Evolutionary conservation across 2,329 filamentous ascomycete species (phyloP).

Genomic region (Aspergillus quadrilineatus): DNA sequence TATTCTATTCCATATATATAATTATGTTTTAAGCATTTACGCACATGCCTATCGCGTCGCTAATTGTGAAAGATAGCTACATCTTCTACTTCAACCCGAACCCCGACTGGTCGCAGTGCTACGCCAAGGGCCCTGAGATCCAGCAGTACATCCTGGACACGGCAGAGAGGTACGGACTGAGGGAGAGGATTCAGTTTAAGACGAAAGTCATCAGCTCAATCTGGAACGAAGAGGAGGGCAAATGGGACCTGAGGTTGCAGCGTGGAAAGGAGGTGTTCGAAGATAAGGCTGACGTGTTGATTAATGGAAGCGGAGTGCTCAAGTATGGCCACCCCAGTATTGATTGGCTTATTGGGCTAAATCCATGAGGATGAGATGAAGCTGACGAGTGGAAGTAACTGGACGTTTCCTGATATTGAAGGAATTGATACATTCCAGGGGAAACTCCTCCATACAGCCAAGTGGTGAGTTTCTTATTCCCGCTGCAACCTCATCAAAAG

Average conservation of each 20-base stretch:
- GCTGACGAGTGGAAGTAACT: slow-evolving; percentile 17
- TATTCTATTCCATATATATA: too few relatives aligned
- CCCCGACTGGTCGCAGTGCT: slow-evolving; percentile 45
- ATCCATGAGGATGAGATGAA: background rate
- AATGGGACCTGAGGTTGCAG: slow-evolving; percentile 21
- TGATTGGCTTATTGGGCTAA: background rate
- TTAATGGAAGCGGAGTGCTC: slow-evolving; percentile 30
- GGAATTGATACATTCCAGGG: slow-evolving; percentile 34
- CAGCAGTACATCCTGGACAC: slow-evolving; percentile 42
- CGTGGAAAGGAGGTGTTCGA: slow-evolving; percentile 16
- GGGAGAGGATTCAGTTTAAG: slow-evolving; percentile 30
- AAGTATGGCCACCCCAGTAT: slow-evolving; percentile 14
- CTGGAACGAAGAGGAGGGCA: slow-evolving; percentile 34
- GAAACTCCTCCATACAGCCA: slow-evolving; percentile 37
- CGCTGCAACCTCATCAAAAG: too few relatives aligned
- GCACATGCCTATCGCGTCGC: too few relatives aligned
- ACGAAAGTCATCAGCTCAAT: slow-evolving; percentile 33
- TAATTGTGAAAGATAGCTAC: background rate
- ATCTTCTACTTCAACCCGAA: slow-evolving; percentile 25
- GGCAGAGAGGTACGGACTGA: slow-evolving; percentile 40
- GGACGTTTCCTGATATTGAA: slow-evolving; percentile 24
- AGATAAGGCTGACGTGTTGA: slow-evolving; percentile 27
- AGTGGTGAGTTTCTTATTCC: slow-evolving; percentile 18
- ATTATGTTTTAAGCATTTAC: too few relatives aligned
- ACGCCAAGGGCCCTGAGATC: slow-evolving; percentile 43